phyloP scores from a whole-genome alignment of 2,329 filamentous ascomycete genomes.

The Xylariales sp. region DNA sequence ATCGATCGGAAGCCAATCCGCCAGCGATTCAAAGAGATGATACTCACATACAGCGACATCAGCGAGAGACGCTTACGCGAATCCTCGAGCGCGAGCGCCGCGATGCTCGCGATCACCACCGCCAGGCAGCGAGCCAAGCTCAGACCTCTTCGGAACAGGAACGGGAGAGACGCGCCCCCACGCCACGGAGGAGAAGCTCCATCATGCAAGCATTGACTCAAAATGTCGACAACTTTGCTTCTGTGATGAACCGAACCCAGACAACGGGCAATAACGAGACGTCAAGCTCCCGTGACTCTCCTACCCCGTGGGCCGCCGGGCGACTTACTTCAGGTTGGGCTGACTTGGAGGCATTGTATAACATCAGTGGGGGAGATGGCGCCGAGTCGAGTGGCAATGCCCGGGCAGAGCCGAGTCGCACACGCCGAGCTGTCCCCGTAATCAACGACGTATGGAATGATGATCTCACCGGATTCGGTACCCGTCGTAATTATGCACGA shows the following conservation, averaged over 20 bases:
- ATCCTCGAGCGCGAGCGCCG: conserved; percentile 28
- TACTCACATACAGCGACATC: conserved; percentile 11
- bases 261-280: conserved; percentile 15
- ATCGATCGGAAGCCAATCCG: background rate
- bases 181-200: conserved; percentile 24
- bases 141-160: conserved; percentile 23
- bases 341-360: conserved; percentile 39
- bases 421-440: conserved; percentile 24
- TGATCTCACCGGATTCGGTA: conserved; percentile 19
- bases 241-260: conserved; percentile 16
- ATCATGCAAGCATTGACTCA: conserved; percentile 26
- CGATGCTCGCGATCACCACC: conserved; percentile 22
- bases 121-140: conserved; percentile 13
- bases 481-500: conserved; percentile 21
- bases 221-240: conserved; percentile 20
- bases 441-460: conserved; percentile 28
- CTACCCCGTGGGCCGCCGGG: conserved; percentile 20
- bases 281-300: conserved; percentile 18
- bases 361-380: conserved; percentile 23
- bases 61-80: conserved; percentile 27
- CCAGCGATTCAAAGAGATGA: conserved; percentile 4
- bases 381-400: conserved; percentile 19
- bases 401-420: conserved; percentile 22
- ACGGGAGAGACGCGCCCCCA: conserved; percentile 24
- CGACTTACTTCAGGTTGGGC: conserved; percentile 32